Evolutionary conservation across 345 rosid genomes (phyloP), one percentile per base, ranked within the genome.

Genomic region (Populus deltoides): DNA sequence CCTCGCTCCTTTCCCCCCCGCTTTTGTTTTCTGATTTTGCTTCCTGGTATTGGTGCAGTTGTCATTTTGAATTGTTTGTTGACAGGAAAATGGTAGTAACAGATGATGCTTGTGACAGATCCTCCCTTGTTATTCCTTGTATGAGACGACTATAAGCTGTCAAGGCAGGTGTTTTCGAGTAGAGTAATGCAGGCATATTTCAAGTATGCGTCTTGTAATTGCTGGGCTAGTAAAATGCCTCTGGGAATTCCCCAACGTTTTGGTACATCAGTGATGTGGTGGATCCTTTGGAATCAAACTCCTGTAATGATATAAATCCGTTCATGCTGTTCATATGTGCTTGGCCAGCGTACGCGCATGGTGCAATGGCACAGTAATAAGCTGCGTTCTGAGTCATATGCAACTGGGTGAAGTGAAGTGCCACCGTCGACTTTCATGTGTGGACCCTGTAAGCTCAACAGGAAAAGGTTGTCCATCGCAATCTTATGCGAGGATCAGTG

Each of bases 11-110:
- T 24, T 51, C 1, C 41, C 17, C 49, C 33, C 33, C 33, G 0
- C 5, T 33, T 4, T 33, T 33, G 5, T 33, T 67, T 5, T 22
- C 49, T 68, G 8, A 35, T 35, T 72, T 29, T 36, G 17, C 41
- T 68, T 25, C 8, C 36, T 27, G 68, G 33, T 70, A 17, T 39
- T 53, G 65, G 62, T 43, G 55, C 76, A 24, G 61, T 45, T 77
- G 25, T 57, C 73, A 66, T 51, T 3, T 66, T 78, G 73, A 66
- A 78, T 29, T 71, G 70, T 78, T 82, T 65, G 27, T 66, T 66
- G 72, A 31, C 75, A 68, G 80, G 72, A 59, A 57, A 51, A 76
- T 29, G 20, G 68, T 53, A 71, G 49, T 51, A 35, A 71, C 24
- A 68, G 77, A 41, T 77, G 80, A 49, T 69, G 81, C 74, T 25